Evolutionary conservation across 805 yeast species (phyloP).

Genomic region (Saccharomycopsis guyanensis): DNA sequence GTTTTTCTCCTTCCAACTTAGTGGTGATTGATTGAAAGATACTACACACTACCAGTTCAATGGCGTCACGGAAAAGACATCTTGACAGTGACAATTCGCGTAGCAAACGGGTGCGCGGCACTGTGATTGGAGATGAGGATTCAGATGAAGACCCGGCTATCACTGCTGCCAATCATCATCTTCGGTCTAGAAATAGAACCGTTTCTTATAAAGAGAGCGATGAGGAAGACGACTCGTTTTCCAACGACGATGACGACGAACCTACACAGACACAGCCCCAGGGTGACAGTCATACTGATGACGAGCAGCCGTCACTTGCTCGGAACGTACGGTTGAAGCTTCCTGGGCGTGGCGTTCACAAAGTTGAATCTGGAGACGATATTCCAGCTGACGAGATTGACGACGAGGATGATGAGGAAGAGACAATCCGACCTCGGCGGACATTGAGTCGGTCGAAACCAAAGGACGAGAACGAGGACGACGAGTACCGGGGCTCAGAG

Average conservation of each 20-base stretch:
- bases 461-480: conserved; percentile 33
- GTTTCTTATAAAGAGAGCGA: conserved; percentile 17
- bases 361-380: conserved; percentile 23
- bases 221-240: conserved; percentile 19
- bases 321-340: conserved; percentile 2
- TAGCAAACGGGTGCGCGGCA: not conserved
- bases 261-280: conserved; percentile 3
- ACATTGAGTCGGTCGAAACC: conserved; percentile 24
- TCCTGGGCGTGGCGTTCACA: conserved; percentile 15
- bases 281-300: conserved; percentile 1
- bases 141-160: conserved; percentile 4
- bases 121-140: conserved; percentile 7
- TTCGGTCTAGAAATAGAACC: conserved; percentile 8
- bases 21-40: too few relatives aligned
- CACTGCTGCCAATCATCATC: conserved; percentile 3
- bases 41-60: too few relatives aligned
- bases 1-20: too few relatives aligned
- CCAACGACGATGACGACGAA: conserved; percentile 14
- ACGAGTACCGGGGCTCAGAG: conserved; percentile 22
- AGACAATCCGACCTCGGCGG: conserved; percentile 5
- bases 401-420: conserved; percentile 30
- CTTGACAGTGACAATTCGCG: not conserved
- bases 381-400: conserved; percentile 27
- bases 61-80: conserved; percentile 13
- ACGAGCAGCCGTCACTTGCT: not conserved